Conservation (phyloP, 345 rosid species). For the Gossypium longicalyx region DNA sequence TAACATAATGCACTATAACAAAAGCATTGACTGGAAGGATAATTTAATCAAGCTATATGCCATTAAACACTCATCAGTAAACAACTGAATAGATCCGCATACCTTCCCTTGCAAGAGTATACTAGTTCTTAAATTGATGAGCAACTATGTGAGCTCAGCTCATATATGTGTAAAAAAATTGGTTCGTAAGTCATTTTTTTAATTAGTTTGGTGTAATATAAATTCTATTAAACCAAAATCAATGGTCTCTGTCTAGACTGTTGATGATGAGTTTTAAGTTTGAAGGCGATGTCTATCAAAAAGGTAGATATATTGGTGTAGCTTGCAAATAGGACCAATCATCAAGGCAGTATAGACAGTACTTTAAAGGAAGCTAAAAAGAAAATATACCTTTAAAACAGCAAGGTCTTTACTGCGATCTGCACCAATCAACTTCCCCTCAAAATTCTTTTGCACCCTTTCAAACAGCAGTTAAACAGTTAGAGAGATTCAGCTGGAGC, state of each 20-base stretch:
- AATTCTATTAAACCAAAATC: background rate
- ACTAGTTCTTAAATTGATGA: background rate
- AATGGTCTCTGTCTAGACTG: background rate
- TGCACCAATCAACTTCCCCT: constrained; percentile 85
- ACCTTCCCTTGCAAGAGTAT: background rate
- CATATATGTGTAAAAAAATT: background rate
- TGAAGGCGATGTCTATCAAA: background rate
- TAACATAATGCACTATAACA: background rate
- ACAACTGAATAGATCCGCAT: background rate
- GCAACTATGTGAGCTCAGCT: background rate
- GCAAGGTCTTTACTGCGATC: constrained; percentile 94
- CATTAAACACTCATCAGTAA: background rate
- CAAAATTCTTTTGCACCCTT: constrained; percentile 90
- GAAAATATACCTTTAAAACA: constrained; percentile 58
- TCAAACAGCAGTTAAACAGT: constrained; percentile 18
- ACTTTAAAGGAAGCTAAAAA: background rate
- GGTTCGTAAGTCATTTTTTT: background rate
- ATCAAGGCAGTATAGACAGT: background rate
- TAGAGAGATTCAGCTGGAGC: background rate
- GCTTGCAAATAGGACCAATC: background rate
- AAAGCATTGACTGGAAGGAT: background rate
- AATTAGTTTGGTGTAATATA: background rate
- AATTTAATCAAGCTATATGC: background rate
- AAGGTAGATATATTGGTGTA: background rate
- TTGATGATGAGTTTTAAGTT: background rate